These are phyloP conservation scores for Trametes coccinea DNA, from an alignment of 768 basidiomycete species.

Conservation along the genomic window DNA sequence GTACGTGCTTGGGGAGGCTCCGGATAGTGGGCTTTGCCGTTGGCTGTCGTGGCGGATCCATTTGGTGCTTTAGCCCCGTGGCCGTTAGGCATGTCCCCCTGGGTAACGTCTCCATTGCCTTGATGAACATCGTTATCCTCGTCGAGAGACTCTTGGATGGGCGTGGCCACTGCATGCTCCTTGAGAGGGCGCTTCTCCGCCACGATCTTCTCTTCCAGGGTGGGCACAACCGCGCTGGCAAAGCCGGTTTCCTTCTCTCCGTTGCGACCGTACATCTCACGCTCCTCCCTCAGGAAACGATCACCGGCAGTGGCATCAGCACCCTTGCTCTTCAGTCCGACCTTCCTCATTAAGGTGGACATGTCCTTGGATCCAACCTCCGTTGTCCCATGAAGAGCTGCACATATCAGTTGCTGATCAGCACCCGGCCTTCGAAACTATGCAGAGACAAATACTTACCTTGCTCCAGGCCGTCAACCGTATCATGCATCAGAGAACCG, in stretches of 20 bases:
- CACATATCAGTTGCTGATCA: conserved; percentile 10
- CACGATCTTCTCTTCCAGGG: conserved; percentile 66
- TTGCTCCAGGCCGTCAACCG: conserved; percentile 46
- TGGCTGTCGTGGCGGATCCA: conserved; percentile 10
- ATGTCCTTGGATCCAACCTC: conserved; percentile 40
- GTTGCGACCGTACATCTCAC: conserved; percentile 51
- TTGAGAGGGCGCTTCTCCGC: conserved; percentile 38
- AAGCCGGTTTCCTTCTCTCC: conserved; percentile 57
- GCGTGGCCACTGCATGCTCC: conserved; percentile 32
- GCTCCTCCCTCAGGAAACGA: conserved; percentile 47
- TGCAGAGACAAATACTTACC: conserved; percentile 39
- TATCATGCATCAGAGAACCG: conserved; percentile 36
- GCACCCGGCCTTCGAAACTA: too few species aligned
- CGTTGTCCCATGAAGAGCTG: conserved; percentile 44
- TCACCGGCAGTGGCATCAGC: conserved; percentile 44
- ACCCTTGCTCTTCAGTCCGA: conserved; percentile 43
- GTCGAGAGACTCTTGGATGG: conserved; percentile 35
- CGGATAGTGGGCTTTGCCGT: not conserved
- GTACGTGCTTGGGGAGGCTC: conserved; percentile 37
- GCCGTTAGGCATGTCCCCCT: not conserved
- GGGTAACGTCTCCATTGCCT: not conserved
- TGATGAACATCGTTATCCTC: conserved; percentile 12
- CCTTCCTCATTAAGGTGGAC: conserved; percentile 42
- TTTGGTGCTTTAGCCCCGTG: not conserved
- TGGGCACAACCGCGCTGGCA: conserved; percentile 63